phyloP scores from a whole-genome alignment of 148 eudicot genomes.

The Rheum nobile region DNA sequence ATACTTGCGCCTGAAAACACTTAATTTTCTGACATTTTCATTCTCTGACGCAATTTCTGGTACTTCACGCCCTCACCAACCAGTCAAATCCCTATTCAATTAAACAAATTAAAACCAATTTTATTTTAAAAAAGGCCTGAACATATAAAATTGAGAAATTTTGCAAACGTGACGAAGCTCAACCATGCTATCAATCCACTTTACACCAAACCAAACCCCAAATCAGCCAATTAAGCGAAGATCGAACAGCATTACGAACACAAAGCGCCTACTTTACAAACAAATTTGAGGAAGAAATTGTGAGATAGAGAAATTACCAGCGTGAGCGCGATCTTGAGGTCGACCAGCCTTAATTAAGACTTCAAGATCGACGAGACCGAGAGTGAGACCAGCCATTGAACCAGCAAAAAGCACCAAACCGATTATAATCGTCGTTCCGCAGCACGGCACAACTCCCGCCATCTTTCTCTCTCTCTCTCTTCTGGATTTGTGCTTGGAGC shows the following conservation, averaged over 20 bases:
- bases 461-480: conserved; percentile 35
- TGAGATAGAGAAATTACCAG: conserved; percentile 25
- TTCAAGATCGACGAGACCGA: conserved; percentile 96
- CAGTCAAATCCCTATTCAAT: not conserved
- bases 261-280: not conserved
- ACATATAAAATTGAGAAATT: not conserved
- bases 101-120: not conserved
- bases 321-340: conserved; percentile 69
- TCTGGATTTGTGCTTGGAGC: not conserved
- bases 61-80: not conserved
- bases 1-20: not conserved
- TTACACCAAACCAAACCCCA: not conserved
- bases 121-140: not conserved
- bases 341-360: conserved; percentile 83
- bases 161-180: not conserved
- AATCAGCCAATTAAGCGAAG: not conserved
- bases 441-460: conserved; percentile 41
- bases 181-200: not conserved
- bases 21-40: not conserved
- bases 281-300: not conserved
- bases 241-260: not conserved
- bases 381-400: conserved; percentile 85
- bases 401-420: conserved; percentile 78
- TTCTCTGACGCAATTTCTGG: not conserved
- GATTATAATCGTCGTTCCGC: conserved; percentile 30